Percentiles rank a stretch among this genome's conserved stretches.
phyloP scores from a whole-genome alignment of 257 asterid species.

The Solanum clarkiae region DNA sequence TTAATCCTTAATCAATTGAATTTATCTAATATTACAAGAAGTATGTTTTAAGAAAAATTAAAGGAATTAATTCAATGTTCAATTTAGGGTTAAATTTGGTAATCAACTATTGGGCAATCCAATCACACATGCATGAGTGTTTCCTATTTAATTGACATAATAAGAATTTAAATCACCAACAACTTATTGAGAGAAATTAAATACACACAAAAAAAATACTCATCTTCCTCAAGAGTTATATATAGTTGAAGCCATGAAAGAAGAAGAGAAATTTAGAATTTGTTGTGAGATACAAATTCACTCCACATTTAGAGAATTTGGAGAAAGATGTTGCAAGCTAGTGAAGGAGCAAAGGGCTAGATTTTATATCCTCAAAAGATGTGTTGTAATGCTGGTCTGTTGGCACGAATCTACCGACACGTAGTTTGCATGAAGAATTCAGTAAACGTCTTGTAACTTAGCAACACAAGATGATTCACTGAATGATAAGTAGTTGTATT shows the following conservation, averaged over 20 bases:
- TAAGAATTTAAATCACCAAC: not conserved
- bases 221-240: not conserved
- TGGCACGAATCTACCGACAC: conserved; percentile 4
- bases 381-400: conserved; percentile 9
- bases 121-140: not conserved
- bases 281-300: not conserved
- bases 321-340: conserved; percentile 4
- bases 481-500: not conserved
- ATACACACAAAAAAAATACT: not conserved
- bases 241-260: not conserved
- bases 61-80: not conserved
- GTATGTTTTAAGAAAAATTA: not conserved
- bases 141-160: not conserved
- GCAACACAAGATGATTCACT: not conserved
- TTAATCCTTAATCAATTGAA: too few species aligned
- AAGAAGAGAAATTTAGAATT: not conserved
- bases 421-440: not conserved
- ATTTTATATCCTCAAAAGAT: conserved; percentile 10
- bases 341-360: conserved; percentile 13
- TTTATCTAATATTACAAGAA: not conserved
- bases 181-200: not conserved
- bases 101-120: not conserved
- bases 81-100: not conserved
- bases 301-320: not conserved
- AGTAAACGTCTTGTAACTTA: not conserved